Conservation (phyloP, 2,329 filamentous ascomycete species). For the Leptosphaerulina australis region DNA sequence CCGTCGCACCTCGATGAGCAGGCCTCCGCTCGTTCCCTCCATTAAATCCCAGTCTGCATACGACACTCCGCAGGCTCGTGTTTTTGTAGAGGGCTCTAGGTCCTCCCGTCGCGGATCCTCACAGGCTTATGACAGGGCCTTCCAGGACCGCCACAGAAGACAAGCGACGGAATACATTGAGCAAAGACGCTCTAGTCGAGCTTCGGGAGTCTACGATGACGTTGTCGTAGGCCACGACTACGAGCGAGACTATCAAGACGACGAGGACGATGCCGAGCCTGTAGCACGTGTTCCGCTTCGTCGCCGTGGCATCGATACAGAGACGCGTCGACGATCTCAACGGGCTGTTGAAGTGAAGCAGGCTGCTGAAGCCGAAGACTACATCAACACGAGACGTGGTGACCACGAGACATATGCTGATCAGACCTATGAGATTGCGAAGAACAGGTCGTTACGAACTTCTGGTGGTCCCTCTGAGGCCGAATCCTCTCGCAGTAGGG, state of each 20-base stretch:
- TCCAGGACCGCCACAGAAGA: slow-evolving; percentile 18
- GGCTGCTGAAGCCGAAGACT: slow-evolving; percentile 35
- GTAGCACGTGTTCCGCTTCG: slow-evolving; percentile 16
- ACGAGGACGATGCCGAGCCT: slow-evolving; percentile 20
- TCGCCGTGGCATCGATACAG: slow-evolving; percentile 34
- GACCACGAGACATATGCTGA: slow-evolving; percentile 35
- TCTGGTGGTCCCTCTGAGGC: slow-evolving; percentile 39
- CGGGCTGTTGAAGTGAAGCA: slow-evolving; percentile 26
- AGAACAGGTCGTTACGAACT: slow-evolving; percentile 31
- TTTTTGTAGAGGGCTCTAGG: slow-evolving; percentile 37
- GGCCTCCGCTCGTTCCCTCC: slow-evolving; percentile 43
- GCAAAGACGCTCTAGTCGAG: slow-evolving; percentile 22
- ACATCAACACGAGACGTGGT: slow-evolving; percentile 40
- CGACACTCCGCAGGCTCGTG: slow-evolving; percentile 29
- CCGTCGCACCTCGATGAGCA: slow-evolving; percentile 33
- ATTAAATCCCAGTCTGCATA: slow-evolving; percentile 43
- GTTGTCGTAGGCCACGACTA: slow-evolving; percentile 5
- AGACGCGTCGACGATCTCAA: slow-evolving; percentile 28
- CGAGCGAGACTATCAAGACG: slow-evolving; percentile 25
- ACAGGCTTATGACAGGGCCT: slow-evolving; percentile 32
- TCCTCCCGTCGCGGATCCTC: slow-evolving; percentile 34
- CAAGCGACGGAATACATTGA: slow-evolving; percentile 16
- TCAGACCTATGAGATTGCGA: slow-evolving; percentile 38
- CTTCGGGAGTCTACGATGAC: slow-evolving; percentile 20
- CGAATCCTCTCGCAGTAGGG: slow-evolving; percentile 34